Evolutionary conservation across 768 basidiomycete species (phyloP), one percentile per base, ranked within the genome.

Genomic region (Rhodosporidiobolus sp.): DNA sequence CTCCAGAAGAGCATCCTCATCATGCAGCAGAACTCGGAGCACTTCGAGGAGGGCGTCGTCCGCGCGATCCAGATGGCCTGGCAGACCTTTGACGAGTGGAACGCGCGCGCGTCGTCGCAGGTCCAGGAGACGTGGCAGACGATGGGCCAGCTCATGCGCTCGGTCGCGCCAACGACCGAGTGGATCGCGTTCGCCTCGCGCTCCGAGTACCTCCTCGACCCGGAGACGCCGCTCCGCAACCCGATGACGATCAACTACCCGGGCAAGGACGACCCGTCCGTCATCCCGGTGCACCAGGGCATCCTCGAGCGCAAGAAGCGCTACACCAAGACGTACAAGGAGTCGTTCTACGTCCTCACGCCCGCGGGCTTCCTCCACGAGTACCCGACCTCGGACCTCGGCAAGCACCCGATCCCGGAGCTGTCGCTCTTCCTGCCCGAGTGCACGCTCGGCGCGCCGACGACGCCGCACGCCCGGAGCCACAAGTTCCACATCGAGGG

Each of bases 401-500:
- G 65, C 50, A 77, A 77, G 72, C 85, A 86, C 64, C 82, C 84
- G 50, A 81, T 82, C 35, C 95, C 96, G 16, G 80, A 87, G 12
- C 95, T 94, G 82, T 88, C 86, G 16, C 83, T 98, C 60, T 98
- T 98, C 87, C 85, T 98, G 2, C 95, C 96, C 2, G 87, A 89
- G 57, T 98, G 96, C 82, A 98, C 94, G 0, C 88, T 98, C 52
- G 96, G 96, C 45, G 95, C 96, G 3, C 91, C 95, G 5, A 89
- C 89, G 3, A 81, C 86, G 1, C 49, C 69, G 8, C 83, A 83
- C 49, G 85, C 89, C 7, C 86, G 86, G 67, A 87, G 87, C 26
- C 90, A 98, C 85, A 97, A 96, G 82, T 99, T 99, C 86, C 93
- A 96, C 82, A 92, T 99, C 78, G 96, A 99, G 82, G 90, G 90